Base-by-base conservation (phyloP, 108 stramenopile genomes). In the Cyclotella cryptica region DNA sequence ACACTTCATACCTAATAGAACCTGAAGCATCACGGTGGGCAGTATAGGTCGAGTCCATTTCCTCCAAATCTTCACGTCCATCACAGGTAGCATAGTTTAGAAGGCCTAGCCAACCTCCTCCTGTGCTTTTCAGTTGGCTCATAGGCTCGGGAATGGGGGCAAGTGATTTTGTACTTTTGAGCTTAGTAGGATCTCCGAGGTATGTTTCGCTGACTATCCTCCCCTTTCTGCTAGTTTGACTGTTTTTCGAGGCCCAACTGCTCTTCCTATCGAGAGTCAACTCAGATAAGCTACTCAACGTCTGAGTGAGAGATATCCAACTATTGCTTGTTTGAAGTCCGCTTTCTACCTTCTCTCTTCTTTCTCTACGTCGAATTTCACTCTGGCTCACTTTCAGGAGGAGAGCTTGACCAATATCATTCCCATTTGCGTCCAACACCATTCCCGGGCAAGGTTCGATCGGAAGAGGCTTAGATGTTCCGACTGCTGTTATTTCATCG, bases 281-380 rank as follows among this genome's bases (percentile, higher is more conserved):
- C n/a, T 55, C 55, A 24, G 55, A 55, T 24, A 55, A 24, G 22
- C 24, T 55, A 22, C 55, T 55, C 55, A 55, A 55, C 55, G 55
- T 22, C 22, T 21, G 35, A 2, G 35, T 35, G 35, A 35, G 11
- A 24, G 55, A 55, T n/a, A 55, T 24, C 55, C 55, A 55, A 26
- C 55, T 55, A 24, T 12, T 24, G 3, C 21, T 55, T 24, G 55
- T 22, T 24, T 55, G 13, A 2, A 55, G 55, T 9, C 22, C 55
- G 3, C 24, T 24, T 26, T 55, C 55, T 26, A 5, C 11, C 55
- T 55, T 55, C 24, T 55, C 22, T 55, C 11, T 55, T 1, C 11
- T 26, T 4, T n/a, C 55, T 8, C 22, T 55, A 55, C 11, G 21
- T 55, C 55, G 55, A 22, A 24, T 12, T 21, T 19, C 55, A 55